These are phyloP conservation scores for Cordyceps javanica DNA, from an alignment of 2,329 filamentous ascomycete genomes.

Conservation along the genomic window DNA sequence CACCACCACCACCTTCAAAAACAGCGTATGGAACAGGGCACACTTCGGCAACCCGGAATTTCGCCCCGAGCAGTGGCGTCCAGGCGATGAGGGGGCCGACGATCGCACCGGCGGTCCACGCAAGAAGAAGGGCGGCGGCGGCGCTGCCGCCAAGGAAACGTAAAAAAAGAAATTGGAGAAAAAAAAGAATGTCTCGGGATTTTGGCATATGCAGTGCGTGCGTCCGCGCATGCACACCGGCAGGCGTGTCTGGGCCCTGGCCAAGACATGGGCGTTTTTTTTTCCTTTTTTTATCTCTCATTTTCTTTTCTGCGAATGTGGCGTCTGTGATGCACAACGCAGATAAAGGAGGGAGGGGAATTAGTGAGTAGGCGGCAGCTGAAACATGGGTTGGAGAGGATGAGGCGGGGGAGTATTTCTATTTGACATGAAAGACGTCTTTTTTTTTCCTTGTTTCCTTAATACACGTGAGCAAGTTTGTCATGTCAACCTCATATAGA, in stretches of 20 bases:
- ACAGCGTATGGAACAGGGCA: slow-evolving; percentile 60
- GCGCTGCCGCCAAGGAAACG: not conserved
- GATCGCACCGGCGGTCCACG: slow-evolving; percentile 18
- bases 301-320: not conserved
- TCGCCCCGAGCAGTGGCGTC: slow-evolving; percentile 38
- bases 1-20: slow-evolving; percentile 56
- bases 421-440: not conserved
- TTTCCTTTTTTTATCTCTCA: not conserved
- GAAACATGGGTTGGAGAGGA: not conserved
- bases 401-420: too few relatives aligned
- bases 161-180: not conserved
- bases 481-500: not conserved
- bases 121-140: not conserved
- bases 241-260: not conserved
- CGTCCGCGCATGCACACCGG: too few relatives aligned
- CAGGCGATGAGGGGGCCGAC: slow-evolving; percentile 32
- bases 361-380: not conserved
- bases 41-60: slow-evolving; percentile 59
- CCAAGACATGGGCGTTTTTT: not conserved
- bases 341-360: not conserved
- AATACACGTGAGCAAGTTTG: not conserved
- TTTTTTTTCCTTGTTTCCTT: not conserved
- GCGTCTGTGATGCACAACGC: not conserved
- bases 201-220: not conserved
- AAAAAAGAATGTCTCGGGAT: not conserved